Base-by-base conservation (phyloP, 208 protist genomes). In the Leishmania major region DNA sequence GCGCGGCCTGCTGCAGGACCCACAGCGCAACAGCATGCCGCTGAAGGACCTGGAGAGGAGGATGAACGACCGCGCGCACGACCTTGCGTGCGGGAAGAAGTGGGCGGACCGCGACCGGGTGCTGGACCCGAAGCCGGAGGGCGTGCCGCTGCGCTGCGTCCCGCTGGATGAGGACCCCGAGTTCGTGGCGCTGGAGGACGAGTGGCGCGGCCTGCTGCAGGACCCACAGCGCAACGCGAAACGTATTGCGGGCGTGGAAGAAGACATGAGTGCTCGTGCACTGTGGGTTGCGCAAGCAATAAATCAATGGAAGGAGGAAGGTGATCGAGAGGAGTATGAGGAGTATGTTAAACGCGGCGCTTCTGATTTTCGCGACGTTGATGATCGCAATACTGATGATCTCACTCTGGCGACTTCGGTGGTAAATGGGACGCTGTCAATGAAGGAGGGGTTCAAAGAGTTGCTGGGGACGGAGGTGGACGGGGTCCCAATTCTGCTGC, bases 41-140 rank as follows among this genome's bases (percentile, higher is more conserved):
- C 57, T 62, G 57, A 62, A 31, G 57, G 57, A 62, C 57, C 57
- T 62, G 57, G 57, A 62, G 57, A 62, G 13, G 22, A 5, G 57
- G 57, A 62, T 62, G 57, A 62, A 62, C 57, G 57, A 62, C 57
- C 87, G 89, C 64, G 90, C 82, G 22, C 74, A 89, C 55, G 86
- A 85, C 73, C 83, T 96, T 2, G 92, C 90, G 13, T 47, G 28
- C n/a, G 87, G 77, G 53, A 78, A 82, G 78, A 89, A 91, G 83
- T 79, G 80, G 77, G 60, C 51, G n/a, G 78, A 88, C 67, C 91
- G 91, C 81, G 74, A 80, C 13, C 31, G 79, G 1, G 79, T 91
- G 64, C 81, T 94, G 37, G 87, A 87, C 59, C 66, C 74, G 62
- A 74, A 85, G 72, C 88, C 87, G 28, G 88, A 91, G 72, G 89